phyloP scores from a whole-genome alignment of 1,284 basidiomycete species.

The Malassezia sympodialis region DNA sequence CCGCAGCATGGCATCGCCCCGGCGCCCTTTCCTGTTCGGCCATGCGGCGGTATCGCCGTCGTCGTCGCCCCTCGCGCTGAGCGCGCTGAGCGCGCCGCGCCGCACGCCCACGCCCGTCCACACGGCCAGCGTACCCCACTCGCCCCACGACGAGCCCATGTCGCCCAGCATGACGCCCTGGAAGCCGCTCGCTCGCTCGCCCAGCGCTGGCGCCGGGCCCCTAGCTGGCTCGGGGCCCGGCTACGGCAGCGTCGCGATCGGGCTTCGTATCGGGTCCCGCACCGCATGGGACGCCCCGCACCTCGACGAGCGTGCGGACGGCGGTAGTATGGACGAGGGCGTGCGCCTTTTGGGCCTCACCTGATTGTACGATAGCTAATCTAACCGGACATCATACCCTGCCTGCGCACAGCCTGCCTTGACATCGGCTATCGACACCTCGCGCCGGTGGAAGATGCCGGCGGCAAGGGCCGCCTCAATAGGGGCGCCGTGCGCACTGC shows the following conservation, averaged over 20 bases:
- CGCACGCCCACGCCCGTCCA: background rate
- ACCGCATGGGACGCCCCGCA: background rate
- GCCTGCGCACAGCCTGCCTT: conserved; percentile 42
- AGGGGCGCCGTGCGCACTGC: conserved; percentile 22
- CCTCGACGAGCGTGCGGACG: conserved; percentile 24
- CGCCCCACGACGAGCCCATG: background rate
- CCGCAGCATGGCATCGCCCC: conserved; percentile 9
- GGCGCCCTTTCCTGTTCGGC: conserved; percentile 1
- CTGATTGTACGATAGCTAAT: conserved; percentile 11
- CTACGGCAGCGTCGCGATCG: conserved; percentile 16
- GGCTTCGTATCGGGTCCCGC: conserved; percentile 11
- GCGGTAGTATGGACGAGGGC: conserved; percentile 22
- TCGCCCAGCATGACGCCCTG: background rate
- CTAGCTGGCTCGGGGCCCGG: conserved; percentile 14
- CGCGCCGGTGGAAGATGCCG: conserved; percentile 88
- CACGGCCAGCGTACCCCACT: background rate
- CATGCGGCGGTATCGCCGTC: conserved; percentile 9
- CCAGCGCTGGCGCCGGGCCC: background rate
- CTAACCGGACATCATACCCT: conserved; percentile 32
- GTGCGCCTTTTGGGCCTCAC: conserved; percentile 19
- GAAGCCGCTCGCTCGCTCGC: conserved; percentile 2
- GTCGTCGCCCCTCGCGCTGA: conserved; percentile 14
- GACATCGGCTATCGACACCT: conserved; percentile 58
- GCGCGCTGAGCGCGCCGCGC: background rate
- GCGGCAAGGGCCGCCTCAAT: conserved; percentile 92